A percentile compares a stretch with the other conserved stretches of the same genome.
Evolutionary conservation across 345 rosid genomes (phyloP).

Genomic region (Trapa bicornis): DNA sequence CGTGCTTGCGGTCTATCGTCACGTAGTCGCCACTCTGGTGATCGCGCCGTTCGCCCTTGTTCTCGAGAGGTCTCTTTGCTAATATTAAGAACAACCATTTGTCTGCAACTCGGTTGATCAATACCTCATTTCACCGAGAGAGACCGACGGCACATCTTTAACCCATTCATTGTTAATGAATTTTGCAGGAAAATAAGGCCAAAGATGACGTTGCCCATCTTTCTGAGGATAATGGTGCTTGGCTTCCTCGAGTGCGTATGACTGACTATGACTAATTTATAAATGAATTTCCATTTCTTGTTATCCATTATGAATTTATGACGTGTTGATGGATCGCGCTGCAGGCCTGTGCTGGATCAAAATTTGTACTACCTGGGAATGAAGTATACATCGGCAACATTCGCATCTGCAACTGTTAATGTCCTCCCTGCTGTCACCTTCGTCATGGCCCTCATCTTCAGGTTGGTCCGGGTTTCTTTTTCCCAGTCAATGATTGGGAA

Average conservation of each 20-base stretch:
- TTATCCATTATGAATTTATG: too few relatives aligned
- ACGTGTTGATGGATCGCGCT: too few relatives aligned
- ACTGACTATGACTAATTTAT: background rate
- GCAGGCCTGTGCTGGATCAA: constrained; percentile 89
- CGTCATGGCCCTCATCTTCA: constrained; percentile 73
- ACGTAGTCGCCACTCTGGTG: constrained; percentile 55
- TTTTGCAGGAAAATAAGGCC: constrained; percentile 77
- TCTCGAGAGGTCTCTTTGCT: constrained; percentile 46
- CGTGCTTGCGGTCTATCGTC: constrained; percentile 65
- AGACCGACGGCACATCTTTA: too few relatives aligned
- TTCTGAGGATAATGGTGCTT: constrained; percentile 61
- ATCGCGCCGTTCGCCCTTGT: constrained; percentile 75
- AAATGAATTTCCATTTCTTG: too few relatives aligned
- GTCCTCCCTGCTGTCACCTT: constrained; percentile 86
- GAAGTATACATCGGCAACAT: constrained; percentile 83
- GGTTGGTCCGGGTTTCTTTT: constrained; percentile 18
- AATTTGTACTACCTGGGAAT: constrained; percentile 70
- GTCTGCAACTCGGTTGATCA: too few relatives aligned
- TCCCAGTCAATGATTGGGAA: too few relatives aligned
- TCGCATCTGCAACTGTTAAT: constrained; percentile 54
- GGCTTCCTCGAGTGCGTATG: constrained; percentile 61
- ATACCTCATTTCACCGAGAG: too few relatives aligned
- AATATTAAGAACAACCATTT: too few relatives aligned
- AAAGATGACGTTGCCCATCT: constrained; percentile 66
- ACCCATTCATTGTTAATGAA: background rate